These are phyloP conservation scores for Trifolium dubium DNA, from an alignment of 306 rosid species.

Conservation along the genomic window DNA sequence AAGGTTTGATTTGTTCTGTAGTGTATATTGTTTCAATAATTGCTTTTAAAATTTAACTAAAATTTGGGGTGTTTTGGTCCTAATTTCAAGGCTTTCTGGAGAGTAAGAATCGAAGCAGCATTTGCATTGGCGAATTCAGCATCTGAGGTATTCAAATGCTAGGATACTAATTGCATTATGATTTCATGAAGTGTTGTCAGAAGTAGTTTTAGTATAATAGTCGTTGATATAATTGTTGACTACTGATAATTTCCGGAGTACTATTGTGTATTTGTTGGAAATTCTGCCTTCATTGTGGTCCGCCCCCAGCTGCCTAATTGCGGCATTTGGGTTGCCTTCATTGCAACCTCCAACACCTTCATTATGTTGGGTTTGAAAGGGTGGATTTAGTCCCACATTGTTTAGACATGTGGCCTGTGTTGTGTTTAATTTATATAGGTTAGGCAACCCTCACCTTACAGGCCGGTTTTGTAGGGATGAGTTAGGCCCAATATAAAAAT, in stretches of 20 bases:
- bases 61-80: slow-evolving; percentile 43
- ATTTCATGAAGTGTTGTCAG: slow-evolving; percentile 25
- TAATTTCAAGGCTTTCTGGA: slow-evolving; percentile 79
- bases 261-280: neutral
- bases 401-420: too few relatives aligned
- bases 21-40: slow-evolving; percentile 18
- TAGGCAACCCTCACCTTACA: too few relatives aligned
- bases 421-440: too few relatives aligned
- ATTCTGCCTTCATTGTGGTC: too few relatives aligned
- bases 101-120: slow-evolving; percentile 95
- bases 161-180: slow-evolving; percentile 33
- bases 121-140: slow-evolving; percentile 91
- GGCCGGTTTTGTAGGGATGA: too few relatives aligned
- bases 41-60: slow-evolving; percentile 29
- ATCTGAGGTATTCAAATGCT: slow-evolving; percentile 74
- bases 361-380: too few relatives aligned
- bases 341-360: too few relatives aligned
- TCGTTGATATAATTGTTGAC: slow-evolving; percentile 3
- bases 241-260: neutral
- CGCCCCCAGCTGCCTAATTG: too few relatives aligned
- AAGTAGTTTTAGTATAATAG: slow-evolving; percentile 32
- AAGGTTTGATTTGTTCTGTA: slow-evolving; percentile 60
- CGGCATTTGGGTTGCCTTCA: too few relatives aligned
- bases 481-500: too few relatives aligned
- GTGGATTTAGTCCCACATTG: too few relatives aligned